Percentiles rank a stretch among this genome's conserved stretches.
phyloP scores from a whole-genome alignment of 2,329 filamentous ascomycete genomes.

The Cladosporium cucumerinum region DNA sequence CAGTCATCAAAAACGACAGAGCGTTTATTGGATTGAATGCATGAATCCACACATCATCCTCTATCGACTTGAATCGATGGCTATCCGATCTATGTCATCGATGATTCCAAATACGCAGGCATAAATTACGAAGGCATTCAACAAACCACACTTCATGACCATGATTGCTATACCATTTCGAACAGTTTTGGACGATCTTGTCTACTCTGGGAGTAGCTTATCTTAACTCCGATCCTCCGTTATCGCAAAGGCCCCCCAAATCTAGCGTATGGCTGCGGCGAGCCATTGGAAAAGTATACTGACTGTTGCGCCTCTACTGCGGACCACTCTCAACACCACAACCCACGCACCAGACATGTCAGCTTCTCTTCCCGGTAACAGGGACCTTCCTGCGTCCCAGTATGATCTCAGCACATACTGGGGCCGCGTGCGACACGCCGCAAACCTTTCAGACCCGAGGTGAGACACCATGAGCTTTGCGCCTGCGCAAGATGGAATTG shows the following conservation, averaged over 20 bases:
- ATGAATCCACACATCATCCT: too few relatives aligned
- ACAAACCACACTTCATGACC: too few relatives aligned
- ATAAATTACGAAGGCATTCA: neutral
- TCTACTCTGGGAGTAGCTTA: neutral
- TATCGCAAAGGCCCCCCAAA: neutral
- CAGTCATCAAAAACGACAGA: neutral
- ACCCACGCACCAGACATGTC: constrained; percentile 47
- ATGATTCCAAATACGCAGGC: neutral
- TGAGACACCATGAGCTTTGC: constrained; percentile 49
- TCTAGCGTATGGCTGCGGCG: neutral
- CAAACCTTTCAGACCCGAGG: constrained; percentile 91
- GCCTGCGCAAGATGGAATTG: neutral
- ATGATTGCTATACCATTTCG: too few relatives aligned
- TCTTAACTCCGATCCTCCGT: neutral
- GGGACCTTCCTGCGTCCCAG: constrained; percentile 85
- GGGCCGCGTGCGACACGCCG: constrained; percentile 87
- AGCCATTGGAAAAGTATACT: constrained; percentile 2
- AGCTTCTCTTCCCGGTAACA: constrained; percentile 59
- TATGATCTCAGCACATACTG: constrained; percentile 92
- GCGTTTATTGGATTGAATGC: too few relatives aligned
- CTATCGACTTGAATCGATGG: too few relatives aligned
- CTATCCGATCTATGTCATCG: too few relatives aligned
- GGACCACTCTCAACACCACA: neutral
- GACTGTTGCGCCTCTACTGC: neutral
- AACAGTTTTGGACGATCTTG: too few relatives aligned